phyloP scores from a whole-genome alignment of 129 eudicot species.

The Ambrosia artemisiifolia region DNA sequence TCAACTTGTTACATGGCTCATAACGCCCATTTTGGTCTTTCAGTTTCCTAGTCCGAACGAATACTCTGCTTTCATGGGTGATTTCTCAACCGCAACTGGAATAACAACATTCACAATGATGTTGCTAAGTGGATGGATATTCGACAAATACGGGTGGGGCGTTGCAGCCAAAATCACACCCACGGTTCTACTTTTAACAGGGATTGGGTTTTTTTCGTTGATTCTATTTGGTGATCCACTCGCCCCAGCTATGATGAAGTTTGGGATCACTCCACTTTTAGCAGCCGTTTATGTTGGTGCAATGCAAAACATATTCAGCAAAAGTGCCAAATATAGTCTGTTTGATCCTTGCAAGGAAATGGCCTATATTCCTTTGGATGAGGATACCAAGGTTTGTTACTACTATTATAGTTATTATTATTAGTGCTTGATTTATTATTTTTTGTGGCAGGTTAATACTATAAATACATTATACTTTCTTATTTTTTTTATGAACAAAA shows the following conservation, averaged over 20 bases:
- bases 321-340: conserved; percentile 97
- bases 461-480: no score
- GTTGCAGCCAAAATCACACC: conserved; percentile 96
- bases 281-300: conserved; percentile 99
- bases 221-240: conserved; percentile 81
- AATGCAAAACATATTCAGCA: conserved; percentile 92
- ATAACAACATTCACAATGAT: conserved; percentile 96
- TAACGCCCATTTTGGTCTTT: conserved; percentile 1
- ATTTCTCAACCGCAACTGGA: conserved; percentile 99
- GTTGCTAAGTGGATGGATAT: conserved; percentile 90
- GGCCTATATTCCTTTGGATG: conserved; percentile 99
- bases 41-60: conserved; percentile 99
- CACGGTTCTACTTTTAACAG: conserved; percentile 79
- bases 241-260: conserved; percentile 60
- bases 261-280: conserved; percentile 92
- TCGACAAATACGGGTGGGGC: conserved; percentile 97
- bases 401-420: not conserved
- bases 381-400: conserved; percentile 82
- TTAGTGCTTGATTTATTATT: not conserved
- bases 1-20: not conserved
- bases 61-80: conserved; percentile 98
- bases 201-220: conserved; percentile 93
- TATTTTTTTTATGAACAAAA: no score
- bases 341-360: conserved; percentile 99
- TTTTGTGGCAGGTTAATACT: no score